Percentiles rank a stretch among this genome's conserved stretches.
Conservation (phyloP, 208 protist genomes). For the Trypanosoma avium region DNA sequence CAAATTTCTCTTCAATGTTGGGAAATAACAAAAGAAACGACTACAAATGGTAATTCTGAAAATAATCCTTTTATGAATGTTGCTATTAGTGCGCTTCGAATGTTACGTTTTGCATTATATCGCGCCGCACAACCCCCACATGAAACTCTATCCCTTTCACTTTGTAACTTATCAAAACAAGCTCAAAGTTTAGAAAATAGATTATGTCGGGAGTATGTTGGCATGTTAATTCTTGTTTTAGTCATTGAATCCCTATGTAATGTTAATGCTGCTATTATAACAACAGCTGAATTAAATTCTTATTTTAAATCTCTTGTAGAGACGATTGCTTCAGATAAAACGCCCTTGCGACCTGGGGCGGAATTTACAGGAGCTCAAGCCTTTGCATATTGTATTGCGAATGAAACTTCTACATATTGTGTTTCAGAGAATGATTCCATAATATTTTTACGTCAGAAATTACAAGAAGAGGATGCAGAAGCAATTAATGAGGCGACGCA, state of each 20-base stretch:
- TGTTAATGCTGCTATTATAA: slow-evolving; percentile 70
- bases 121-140: slow-evolving; percentile 25
- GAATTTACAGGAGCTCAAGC: slow-evolving; percentile 55
- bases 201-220: slow-evolving; percentile 57
- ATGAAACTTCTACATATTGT: slow-evolving; percentile 69
- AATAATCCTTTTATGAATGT: slow-evolving; percentile 54
- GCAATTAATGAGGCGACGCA: slow-evolving; percentile 45
- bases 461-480: slow-evolving; percentile 49
- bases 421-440: slow-evolving; percentile 61
- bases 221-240: slow-evolving; percentile 74
- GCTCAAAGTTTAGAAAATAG: slow-evolving; percentile 44
- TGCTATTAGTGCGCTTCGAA: slow-evolving; percentile 39
- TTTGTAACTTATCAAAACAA: slow-evolving; percentile 46
- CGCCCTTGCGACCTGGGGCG: slow-evolving; percentile 30
- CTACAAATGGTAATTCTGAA: slow-evolving; percentile 25
- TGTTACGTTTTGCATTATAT: slow-evolving; percentile 73
- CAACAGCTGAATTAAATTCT: too few relatives aligned
- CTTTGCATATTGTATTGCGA: slow-evolving; percentile 64
- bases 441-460: slow-evolving; percentile 45
- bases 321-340: slow-evolving; percentile 58
- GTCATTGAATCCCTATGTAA: slow-evolving; percentile 71
- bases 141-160: slow-evolving; percentile 20
- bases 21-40: slow-evolving; percentile 24
- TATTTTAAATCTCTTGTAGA: slow-evolving; percentile 48
- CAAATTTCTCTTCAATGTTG: slow-evolving; percentile 59